Evolutionary conservation across 1,284 basidiomycete species (phyloP), one percentile per base, ranked within the genome.

Genomic region (Cryptococcus neoformans): DNA sequence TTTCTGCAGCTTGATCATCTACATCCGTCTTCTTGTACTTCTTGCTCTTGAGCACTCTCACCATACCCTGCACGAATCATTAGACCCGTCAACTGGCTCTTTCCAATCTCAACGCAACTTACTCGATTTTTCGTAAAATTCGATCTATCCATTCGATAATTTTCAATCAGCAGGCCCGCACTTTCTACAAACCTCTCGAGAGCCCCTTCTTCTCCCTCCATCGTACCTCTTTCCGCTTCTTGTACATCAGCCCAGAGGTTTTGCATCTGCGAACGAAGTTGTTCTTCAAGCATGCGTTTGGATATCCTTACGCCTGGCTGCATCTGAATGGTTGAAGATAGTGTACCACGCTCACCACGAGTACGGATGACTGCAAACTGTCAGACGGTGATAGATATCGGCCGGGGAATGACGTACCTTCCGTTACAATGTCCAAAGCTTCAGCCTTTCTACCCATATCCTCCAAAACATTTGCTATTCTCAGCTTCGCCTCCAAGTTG

Each of bases 401-500:
- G 21, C 40, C 0, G 49, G n/a, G 14, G 28, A 51, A 16, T 17
- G 1, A 58, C 72, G 37, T 62, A 89, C 91, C 89, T 82, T 94
- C 86, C 55, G 90, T 87, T 3, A 97, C 90, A 1, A 95, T 78
- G 21, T 90, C 86, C 0, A 96, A 81, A 0, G 94, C 94, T 69
- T 88, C 88, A 14, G 87, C 81, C 3, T 88, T 86, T 63, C 92
- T 84, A 44, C 88, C 86, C 62, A 88, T 76, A 16, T 78, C 74
- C 72, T 98, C 95, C 61, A 91, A 90, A 16, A 94, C 85, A 59
- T 90, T 89, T 0, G 94, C 94, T 0, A 97, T 82, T 62, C 89
- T 87, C 83, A 93, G 87, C 72, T 90, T 90, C 6, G 87, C 87
- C 35, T 93, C 88, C 62, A 86, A 84, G 63, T 91, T 84, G 3